Evolutionary conservation across 441 rosid genomes (phyloP), one percentile per base, ranked within the genome.

Genomic region (Jatropha multifida): DNA sequence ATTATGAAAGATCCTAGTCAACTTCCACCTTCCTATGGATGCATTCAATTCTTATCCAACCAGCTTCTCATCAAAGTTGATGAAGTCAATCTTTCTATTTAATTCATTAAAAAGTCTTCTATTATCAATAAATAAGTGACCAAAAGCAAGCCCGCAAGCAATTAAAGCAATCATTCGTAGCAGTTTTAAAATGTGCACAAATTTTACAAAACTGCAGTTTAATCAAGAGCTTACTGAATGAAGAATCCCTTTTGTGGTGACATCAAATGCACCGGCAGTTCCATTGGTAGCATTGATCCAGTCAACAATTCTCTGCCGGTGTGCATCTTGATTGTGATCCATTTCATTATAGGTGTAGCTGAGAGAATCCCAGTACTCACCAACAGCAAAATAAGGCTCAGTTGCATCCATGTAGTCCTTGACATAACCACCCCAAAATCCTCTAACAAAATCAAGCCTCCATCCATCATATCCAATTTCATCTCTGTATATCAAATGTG

Each of bases 381-480:
- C 99, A 63, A 93, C 98, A 26, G 93, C 92, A 79, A 95, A 95
- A 77, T 82, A 86, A 12, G 99, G 99, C 73, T 88, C 90, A 81
- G 68, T 95, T 69, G 94, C 87, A 78, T 92, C 96, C 85, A 95
- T 58, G 78, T 95, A 95, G 88, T 95, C 99, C 90, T 92, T 93
- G 23, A 93, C 95, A 82, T 95, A 93, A 76, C 99, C 99, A 81
- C 99, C 99, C 99, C 99, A 95, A 80, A 95, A 95, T 65, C 98
- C 98, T 90, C 98, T 88, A 59, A 86, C 96, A 76, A 95, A 95
- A 84, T 95, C 99, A 74, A 95, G 97, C 87, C 99, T 90, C 98
- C 99, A 95, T 83, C 98, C 99, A 85, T 95, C 97, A 77, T 92
- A 95, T 56, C 99, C 99, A 80, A 95, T 90, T 83, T 93, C 99